phyloP scores from a whole-genome alignment of 371 early-diverging fungal genomes.

The Syncephalastrum monosporum region DNA sequence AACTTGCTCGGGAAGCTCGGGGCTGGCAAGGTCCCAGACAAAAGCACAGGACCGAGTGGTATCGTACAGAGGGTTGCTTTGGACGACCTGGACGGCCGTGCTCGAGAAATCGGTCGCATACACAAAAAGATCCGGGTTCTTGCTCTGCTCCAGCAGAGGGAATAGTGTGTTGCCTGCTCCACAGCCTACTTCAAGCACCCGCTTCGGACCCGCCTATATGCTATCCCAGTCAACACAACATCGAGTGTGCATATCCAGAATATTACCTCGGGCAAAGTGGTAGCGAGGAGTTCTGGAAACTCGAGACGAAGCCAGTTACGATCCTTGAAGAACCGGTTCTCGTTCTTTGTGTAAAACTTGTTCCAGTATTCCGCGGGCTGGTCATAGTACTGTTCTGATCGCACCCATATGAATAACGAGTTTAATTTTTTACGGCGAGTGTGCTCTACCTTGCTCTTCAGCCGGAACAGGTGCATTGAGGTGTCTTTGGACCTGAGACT shows the following conservation, averaged over 20 bases:
- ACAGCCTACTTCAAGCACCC: slow-evolving; percentile 86
- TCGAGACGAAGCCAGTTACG: slow-evolving; percentile 92
- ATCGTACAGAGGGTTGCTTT: slow-evolving; percentile 55
- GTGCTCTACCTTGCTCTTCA: slow-evolving; percentile 40
- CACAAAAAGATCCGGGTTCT: slow-evolving; percentile 60
- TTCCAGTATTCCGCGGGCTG: slow-evolving; percentile 57
- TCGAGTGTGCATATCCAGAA: background rate
- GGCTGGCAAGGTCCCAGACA: slow-evolving; percentile 78
- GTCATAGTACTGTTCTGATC: slow-evolving; percentile 39
- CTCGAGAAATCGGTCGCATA: slow-evolving; percentile 85
- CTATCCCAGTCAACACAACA: background rate
- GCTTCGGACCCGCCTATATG: slow-evolving; percentile 41
- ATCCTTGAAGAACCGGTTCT: slow-evolving; percentile 93
- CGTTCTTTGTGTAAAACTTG: slow-evolving; percentile 88
- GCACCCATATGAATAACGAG: background rate
- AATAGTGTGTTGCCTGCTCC: slow-evolving; percentile 96
- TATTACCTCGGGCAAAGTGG: slow-evolving; percentile 32
- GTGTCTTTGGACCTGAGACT: slow-evolving; percentile 37
- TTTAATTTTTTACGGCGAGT: background rate
- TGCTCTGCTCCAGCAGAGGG: slow-evolving; percentile 79
- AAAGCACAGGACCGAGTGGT: slow-evolving; percentile 70
- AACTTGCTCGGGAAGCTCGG: slow-evolving; percentile 60
- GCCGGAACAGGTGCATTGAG: slow-evolving; percentile 43
- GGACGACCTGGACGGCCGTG: slow-evolving; percentile 76
- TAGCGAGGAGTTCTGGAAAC: slow-evolving; percentile 76